Percentiles rank a stretch among this genome's conserved stretches.
These are phyloP conservation scores for Saturnispora halmiae DNA, from an alignment of 805 yeast genomes.

Conservation along the genomic window DNA sequence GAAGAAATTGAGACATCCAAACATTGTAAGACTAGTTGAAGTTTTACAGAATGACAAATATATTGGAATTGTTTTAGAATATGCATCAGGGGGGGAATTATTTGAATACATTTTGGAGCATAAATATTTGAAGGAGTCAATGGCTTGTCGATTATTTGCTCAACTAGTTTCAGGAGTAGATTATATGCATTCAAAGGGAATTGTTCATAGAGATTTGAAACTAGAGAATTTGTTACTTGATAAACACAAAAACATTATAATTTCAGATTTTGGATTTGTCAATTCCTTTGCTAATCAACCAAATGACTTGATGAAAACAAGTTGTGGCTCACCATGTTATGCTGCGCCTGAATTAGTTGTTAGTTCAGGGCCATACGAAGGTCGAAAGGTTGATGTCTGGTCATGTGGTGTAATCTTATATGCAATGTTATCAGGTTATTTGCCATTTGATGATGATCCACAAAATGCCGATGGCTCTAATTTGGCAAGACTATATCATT, in stretches of 20 bases:
- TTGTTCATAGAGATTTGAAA: slow-evolving; percentile 71
- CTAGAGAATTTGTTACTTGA: slow-evolving; percentile 70
- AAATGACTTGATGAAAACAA: slow-evolving; percentile 80
- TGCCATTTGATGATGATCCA: slow-evolving; percentile 97
- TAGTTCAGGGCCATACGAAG: slow-evolving; percentile 79
- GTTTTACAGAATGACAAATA: slow-evolving; percentile 90
- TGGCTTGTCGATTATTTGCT: slow-evolving; percentile 82
- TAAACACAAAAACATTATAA: slow-evolving; percentile 75
- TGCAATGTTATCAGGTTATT: slow-evolving; percentile 94
- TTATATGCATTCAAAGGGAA: slow-evolving; percentile 75
- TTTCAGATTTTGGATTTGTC: slow-evolving; percentile 92
- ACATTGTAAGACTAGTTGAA: slow-evolving; percentile 84
- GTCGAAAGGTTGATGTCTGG: slow-evolving; percentile 94
- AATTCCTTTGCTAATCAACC: slow-evolving; percentile 56
- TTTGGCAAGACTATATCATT: slow-evolving; percentile 81
- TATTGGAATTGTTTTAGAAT: slow-evolving; percentile 92
- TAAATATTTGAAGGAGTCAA: slow-evolving; percentile 75
- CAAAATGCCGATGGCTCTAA: slow-evolving; percentile 94
- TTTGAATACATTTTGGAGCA: slow-evolving; percentile 87
- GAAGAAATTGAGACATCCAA: slow-evolving; percentile 81
- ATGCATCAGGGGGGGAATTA: slow-evolving; percentile 95
- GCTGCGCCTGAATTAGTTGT: slow-evolving; percentile 97
- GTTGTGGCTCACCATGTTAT: slow-evolving; percentile 96
- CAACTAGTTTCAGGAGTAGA: slow-evolving; percentile 91
- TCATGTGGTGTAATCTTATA: slow-evolving; percentile 91